phyloP scores from a whole-genome alignment of 768 basidiomycete genomes.

The Hemileccinum rubropunctum region DNA sequence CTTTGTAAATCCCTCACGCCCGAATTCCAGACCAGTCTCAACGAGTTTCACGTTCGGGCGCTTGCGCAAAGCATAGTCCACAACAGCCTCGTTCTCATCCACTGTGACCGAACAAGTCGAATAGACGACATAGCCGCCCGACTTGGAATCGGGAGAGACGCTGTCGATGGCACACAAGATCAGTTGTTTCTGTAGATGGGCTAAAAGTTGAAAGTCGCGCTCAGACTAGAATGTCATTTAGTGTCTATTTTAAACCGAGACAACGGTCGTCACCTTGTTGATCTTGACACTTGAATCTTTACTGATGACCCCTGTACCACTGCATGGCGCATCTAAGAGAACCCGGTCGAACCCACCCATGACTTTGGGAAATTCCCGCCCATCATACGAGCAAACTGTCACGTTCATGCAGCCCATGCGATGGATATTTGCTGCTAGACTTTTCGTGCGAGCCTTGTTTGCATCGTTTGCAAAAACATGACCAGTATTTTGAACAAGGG shows the following conservation, averaged over 20 bases:
- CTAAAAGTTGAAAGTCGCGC: constrained; percentile 93
- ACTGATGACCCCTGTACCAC: constrained; percentile 96
- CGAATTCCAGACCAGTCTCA: constrained; percentile 90
- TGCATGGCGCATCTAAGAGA: constrained; percentile 94
- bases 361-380: constrained; percentile 96
- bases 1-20: constrained; percentile 84
- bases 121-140: constrained; percentile 94
- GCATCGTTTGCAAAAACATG: constrained; percentile 96
- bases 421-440: constrained; percentile 94
- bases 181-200: constrained; percentile 97
- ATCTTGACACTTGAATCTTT: constrained; percentile 97
- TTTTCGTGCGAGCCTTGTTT: constrained; percentile 93
- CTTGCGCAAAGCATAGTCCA: constrained; percentile 95
- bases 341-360: constrained; percentile 99
- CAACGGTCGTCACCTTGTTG: constrained; percentile 72
- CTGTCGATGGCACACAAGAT: constrained; percentile 98
- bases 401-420: constrained; percentile 98
- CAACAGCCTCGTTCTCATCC: constrained; percentile 97
- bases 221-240: constrained; percentile 58
- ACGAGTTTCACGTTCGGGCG: constrained; percentile 91
- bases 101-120: constrained; percentile 98
- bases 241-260: background rate
- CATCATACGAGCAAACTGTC: constrained; percentile 95
- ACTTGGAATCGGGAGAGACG: constrained; percentile 82
- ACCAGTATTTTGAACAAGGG: constrained; percentile 97